Base-by-base conservation (phyloP, 345 rosid genomes). In the Cardiospermum halicacabum region DNA sequence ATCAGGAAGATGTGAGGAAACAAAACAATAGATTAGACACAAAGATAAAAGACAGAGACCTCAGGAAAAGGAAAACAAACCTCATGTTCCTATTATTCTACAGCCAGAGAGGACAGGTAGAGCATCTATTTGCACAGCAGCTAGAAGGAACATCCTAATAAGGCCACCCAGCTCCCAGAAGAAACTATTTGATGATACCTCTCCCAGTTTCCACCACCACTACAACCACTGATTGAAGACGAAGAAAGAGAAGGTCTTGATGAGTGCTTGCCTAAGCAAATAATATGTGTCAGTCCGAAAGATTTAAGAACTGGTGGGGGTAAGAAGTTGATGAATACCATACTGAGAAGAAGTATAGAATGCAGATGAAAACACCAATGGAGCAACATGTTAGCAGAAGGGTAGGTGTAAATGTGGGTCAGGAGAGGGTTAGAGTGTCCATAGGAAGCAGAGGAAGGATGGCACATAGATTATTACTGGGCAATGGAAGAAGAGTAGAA, bases 21-120 rank as follows among this genome's bases (percentile, higher is more conserved):
- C 87, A n/a, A 10, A 57, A 86, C 60, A 56, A 79, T 25, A 85
- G 85, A 62, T 68, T 85, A 54, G 97, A 90, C 63, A 69, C 76
- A 66, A 93, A 85, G 79, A 62, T 91, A 37, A 94, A 83, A 77
- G 97, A 90, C 66, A 87, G 80, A 76, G 97, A 94, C 75, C 74
- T 78, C 10, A 88, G 82, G 98, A 94, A 75, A 91, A 94, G 71
- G 99, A 94, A 73, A 94, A 94, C 85, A 86, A 81, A 39, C 96
- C 97, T 15, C 81, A 71, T 21, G 70, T 78, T n/a, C n/a, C n/a
- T 77, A 76, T 79, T 61, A 91, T 82, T 53, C 82, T 76, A 56
- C 70, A 77, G 50, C 70, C 88, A 5, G 79, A 75, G 80, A 86
- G 77, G 75, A 88, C 84, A 8, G 92, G 96, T 56, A 80, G 96